Evolutionary conservation across 495 filamentous ascomycete genomes (phyloP).

Genomic region (Parmelia sp.): DNA sequence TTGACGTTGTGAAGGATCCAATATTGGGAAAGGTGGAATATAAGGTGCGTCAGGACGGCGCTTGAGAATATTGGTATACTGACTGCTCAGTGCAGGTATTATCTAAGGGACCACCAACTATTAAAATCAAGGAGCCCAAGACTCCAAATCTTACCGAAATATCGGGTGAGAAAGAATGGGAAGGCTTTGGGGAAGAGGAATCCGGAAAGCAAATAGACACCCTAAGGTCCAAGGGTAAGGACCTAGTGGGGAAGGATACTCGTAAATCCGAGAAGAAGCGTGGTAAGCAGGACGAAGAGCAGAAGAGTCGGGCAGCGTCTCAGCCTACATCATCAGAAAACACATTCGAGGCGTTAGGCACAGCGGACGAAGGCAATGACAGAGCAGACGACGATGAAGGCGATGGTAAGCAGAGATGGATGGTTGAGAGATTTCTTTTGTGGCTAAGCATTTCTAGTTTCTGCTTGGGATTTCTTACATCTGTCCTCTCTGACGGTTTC

Average conservation of each 20-base stretch:
- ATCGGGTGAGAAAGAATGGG: constrained; percentile 40
- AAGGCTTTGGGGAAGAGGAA: constrained; percentile 47
- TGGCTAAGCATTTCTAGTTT: constrained; percentile 38
- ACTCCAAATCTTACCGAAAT: background rate
- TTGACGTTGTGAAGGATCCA: constrained; percentile 64
- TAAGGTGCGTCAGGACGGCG: constrained; percentile 19
- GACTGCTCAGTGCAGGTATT: background rate
- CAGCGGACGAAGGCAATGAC: constrained; percentile 30
- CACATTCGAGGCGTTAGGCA: constrained; percentile 17
- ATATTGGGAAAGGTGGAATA: constrained; percentile 45
- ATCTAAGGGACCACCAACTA: background rate
- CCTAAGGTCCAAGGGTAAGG: background rate
- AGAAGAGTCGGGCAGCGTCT: background rate
- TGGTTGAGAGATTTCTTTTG: background rate
- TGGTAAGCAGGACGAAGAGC: background rate
- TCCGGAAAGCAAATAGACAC: constrained; percentile 18
- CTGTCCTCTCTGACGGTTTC: constrained; percentile 63
- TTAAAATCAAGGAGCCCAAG: background rate
- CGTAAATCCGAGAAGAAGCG: background rate
- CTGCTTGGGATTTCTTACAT: constrained; percentile 66
- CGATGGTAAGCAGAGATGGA: constrained; percentile 21
- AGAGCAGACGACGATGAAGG: constrained; percentile 46
- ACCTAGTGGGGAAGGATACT: too few relatives aligned
- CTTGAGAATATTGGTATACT: background rate
- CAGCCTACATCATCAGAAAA: background rate